Evolutionary conservation across 495 filamentous ascomycete species (phyloP).

Genomic region (Saxispiralis lemnorum): DNA sequence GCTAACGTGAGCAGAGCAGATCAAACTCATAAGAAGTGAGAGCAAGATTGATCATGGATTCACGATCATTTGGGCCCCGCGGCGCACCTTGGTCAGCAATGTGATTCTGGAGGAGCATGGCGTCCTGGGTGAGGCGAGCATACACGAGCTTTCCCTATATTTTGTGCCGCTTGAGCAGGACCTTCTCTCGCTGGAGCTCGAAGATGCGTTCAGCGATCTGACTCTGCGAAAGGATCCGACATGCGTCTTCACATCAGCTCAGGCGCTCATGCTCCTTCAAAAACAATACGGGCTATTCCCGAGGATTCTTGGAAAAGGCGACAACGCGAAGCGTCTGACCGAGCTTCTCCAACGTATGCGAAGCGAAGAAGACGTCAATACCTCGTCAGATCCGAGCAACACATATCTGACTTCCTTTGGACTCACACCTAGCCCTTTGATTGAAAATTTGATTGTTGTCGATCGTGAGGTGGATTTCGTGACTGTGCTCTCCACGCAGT

Average conservation of each 20-base stretch:
- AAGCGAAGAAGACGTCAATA: conserved; percentile 55
- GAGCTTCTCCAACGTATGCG: conserved; percentile 88
- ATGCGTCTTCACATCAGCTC: conserved; percentile 66
- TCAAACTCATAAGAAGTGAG: conserved; percentile 70
- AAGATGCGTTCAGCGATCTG: conserved; percentile 69
- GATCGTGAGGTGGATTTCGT: conserved; percentile 89
- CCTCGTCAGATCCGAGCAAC: conserved; percentile 21
- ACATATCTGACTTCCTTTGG: conserved; percentile 30
- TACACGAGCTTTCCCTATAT: conserved; percentile 67
- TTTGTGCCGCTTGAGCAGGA: conserved; percentile 87
- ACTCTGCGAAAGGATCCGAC: conserved; percentile 89
- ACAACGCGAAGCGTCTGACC: conserved; percentile 73
- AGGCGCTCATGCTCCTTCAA: conserved; percentile 90
- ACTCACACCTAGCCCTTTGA: conserved; percentile 67
- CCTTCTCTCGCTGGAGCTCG: conserved; percentile 76
- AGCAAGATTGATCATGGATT: conserved; percentile 84
- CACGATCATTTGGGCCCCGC: conserved; percentile 80
- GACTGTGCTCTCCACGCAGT: conserved; percentile 75
- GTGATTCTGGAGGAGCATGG: conserved; percentile 84
- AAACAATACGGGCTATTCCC: conserved; percentile 85
- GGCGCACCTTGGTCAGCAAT: conserved; percentile 80
- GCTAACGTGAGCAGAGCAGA: conserved; percentile 42
- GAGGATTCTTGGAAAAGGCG: conserved; percentile 87
- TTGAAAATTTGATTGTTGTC: conserved; percentile 83
- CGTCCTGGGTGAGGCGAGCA: conserved; percentile 78